Base-by-base conservation (phyloP, 192 early-diverging fungal species). In the Gonapodya prolifera region DNA sequence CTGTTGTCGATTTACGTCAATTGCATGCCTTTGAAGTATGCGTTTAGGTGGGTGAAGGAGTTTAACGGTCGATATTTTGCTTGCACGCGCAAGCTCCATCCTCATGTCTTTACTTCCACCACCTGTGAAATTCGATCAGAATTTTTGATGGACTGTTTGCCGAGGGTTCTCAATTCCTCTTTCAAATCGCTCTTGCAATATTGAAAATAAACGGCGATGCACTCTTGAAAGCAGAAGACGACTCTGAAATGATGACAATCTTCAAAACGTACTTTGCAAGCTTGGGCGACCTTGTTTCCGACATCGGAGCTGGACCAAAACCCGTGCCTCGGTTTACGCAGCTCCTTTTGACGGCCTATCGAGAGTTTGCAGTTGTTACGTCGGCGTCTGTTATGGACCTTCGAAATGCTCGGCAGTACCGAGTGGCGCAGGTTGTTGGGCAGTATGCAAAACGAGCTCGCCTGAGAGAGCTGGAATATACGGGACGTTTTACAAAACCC, bases 61-160 rank as follows among this genome's bases (percentile, higher is more conserved):
- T 80, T 99, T 75, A 96, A 99, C 86, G 95, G 95, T 16, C 30
- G 75, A 28, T 71, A 30, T 71, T 69, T 69, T 69, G 13, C 84
- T 96, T 99, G 79, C 98, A 98, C 83, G 90, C 98, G 88, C 96
- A 99, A 78, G 98, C 96, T 0, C 96, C 96, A 2, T 92, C 92
- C 78, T 87, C 84, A 69, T 18, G 78, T 2, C 13, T 80, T 70
- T 13, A 28, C 2, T 23, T 80, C 35, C 18, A 30, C 33, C 32
- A 28, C 2, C 17, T 75, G 17, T 18, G 17, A 18, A 30, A 75
- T 23, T 17, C 17, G 23, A 18, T n/a, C 75, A 33, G n/a, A 2
- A n/a, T 13, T 80, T 79, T 2, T 34, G 34, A 16, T 80, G 13
- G 84, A 83, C 85, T 79, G 75, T 80, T 23, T 8, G 23, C 29